These are phyloP conservation scores for Wickerhamiella musiphila DNA, from an alignment of 805 yeast genomes.

Conservation along the genomic window DNA sequence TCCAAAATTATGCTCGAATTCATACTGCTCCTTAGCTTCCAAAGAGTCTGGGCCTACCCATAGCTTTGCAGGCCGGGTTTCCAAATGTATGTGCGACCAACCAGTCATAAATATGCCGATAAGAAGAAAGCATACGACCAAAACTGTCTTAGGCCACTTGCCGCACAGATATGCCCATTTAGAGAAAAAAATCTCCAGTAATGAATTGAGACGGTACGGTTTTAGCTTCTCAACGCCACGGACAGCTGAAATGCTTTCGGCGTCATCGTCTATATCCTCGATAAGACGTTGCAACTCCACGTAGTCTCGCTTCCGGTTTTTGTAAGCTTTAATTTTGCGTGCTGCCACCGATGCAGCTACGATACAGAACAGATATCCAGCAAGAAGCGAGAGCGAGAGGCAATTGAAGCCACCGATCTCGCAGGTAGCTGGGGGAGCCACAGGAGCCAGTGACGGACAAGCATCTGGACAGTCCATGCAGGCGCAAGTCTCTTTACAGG, in stretches of 20 bases:
- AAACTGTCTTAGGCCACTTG: conserved; percentile 35
- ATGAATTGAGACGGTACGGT: conserved; percentile 32
- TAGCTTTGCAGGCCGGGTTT: conserved; percentile 60
- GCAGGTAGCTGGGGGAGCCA: conserved; percentile 29
- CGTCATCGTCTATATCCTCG: conserved; percentile 19
- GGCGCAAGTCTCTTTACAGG: conserved; percentile 30
- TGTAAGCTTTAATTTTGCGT: conserved; percentile 5
- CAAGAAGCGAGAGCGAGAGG: conserved; percentile 44
- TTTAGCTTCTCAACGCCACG: conserved; percentile 10
- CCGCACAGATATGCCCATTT: conserved; percentile 44
- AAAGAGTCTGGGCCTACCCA: conserved; percentile 79
- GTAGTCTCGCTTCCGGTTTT: conserved; percentile 5
- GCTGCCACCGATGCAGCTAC: conserved; percentile 2
- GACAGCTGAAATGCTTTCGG: conserved; percentile 15
- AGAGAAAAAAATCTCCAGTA: conserved; percentile 31
- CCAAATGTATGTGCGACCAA: conserved; percentile 36
- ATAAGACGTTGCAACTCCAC: conserved; percentile 21
- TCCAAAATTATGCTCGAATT: conserved; percentile 67
- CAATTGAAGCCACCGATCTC: conserved; percentile 50
- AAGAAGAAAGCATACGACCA: conserved; percentile 27
- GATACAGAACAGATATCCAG: conserved; percentile 22
- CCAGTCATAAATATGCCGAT: conserved; percentile 36
- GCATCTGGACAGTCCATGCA: conserved; percentile 76
- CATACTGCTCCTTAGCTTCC: conserved; percentile 47
- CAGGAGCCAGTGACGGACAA: conserved; percentile 51